Conservation (phyloP, 805 yeast species). For the Yarrowia yakushimensis region DNA sequence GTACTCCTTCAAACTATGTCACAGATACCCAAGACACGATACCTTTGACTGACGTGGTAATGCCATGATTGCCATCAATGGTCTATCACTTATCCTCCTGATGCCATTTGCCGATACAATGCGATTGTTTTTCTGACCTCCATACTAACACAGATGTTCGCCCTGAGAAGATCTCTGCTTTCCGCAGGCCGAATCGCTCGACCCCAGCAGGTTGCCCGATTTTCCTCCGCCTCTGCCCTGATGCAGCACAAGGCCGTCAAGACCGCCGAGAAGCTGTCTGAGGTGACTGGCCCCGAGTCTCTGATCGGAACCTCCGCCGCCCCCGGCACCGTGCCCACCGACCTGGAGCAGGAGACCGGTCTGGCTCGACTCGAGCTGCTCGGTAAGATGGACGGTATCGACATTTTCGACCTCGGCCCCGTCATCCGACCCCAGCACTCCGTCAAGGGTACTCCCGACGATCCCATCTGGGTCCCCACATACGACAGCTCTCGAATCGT, state of each 20-base stretch:
- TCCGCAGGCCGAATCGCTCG: slow-evolving; percentile 25
- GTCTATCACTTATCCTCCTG: too few relatives aligned
- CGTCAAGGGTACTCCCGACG: slow-evolving; percentile 84
- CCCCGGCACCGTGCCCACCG: slow-evolving; percentile 80
- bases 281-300: slow-evolving; percentile 72
- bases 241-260: slow-evolving; percentile 24
- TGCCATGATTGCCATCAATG: too few relatives aligned
- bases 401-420: slow-evolving; percentile 79
- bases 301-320: slow-evolving; percentile 91
- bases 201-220: slow-evolving; percentile 25
- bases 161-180: slow-evolving; percentile 24
- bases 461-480: slow-evolving; percentile 86
- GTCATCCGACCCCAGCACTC: slow-evolving; percentile 57
- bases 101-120: too few relatives aligned
- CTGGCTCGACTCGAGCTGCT: slow-evolving; percentile 91
- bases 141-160: slow-evolving; percentile 21
- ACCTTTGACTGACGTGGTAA: too few relatives aligned
- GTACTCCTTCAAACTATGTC: too few relatives aligned
- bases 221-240: background rate
- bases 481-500: slow-evolving; percentile 91
- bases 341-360: slow-evolving; percentile 97
- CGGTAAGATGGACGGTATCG: slow-evolving; percentile 94
- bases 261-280: slow-evolving; percentile 59
- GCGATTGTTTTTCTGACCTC: too few relatives aligned
- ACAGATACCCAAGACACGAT: too few relatives aligned